Conservation (phyloP, 495 filamentous ascomycete species). For the Hyaloscypha bicolor region DNA sequence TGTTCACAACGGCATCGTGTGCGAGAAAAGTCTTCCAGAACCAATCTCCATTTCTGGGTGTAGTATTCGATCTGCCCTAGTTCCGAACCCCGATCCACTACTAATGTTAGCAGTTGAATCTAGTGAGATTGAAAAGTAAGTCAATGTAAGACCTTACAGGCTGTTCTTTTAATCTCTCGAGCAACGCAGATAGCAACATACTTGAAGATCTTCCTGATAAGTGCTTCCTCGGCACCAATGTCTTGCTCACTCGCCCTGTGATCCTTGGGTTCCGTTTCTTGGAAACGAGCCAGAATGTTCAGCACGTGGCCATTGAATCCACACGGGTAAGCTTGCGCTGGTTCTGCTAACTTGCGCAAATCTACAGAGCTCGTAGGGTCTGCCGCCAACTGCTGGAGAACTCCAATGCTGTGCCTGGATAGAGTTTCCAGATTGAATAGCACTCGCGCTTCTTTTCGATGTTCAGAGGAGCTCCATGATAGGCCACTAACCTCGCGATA, state of each 20-base stretch:
- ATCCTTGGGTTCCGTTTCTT: conserved; percentile 3
- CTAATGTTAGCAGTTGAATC: not conserved
- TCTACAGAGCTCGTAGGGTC: conserved; percentile 2
- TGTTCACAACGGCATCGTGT: conserved; percentile 4
- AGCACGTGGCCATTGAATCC: conserved; percentile 8
- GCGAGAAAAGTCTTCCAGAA: conserved; percentile 7
- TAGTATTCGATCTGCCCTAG: conserved; percentile 4
- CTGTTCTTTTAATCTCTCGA: conserved; percentile 5
- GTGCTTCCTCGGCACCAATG: not conserved
- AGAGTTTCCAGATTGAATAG: conserved; percentile 3
- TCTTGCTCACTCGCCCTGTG: not conserved
- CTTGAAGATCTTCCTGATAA: conserved; percentile 7
- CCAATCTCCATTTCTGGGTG: conserved; percentile 6
- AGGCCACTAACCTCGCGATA: not conserved
- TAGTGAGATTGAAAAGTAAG: not conserved
- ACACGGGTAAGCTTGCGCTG: not conserved
- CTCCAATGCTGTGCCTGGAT: conserved; percentile 3
- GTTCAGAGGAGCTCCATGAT: conserved; percentile 7
- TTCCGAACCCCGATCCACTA: not conserved
- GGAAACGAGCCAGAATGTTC: conserved; percentile 1
- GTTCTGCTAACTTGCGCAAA: conserved; percentile 4
- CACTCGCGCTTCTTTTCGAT: not conserved
- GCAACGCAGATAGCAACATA: conserved; percentile 10
- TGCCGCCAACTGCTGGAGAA: conserved; percentile 2
- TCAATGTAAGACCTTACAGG: not conserved